These are phyloP conservation scores for Pelargonium australe DNA, from an alignment of 441 rosid genomes.

Conservation along the genomic window DNA sequence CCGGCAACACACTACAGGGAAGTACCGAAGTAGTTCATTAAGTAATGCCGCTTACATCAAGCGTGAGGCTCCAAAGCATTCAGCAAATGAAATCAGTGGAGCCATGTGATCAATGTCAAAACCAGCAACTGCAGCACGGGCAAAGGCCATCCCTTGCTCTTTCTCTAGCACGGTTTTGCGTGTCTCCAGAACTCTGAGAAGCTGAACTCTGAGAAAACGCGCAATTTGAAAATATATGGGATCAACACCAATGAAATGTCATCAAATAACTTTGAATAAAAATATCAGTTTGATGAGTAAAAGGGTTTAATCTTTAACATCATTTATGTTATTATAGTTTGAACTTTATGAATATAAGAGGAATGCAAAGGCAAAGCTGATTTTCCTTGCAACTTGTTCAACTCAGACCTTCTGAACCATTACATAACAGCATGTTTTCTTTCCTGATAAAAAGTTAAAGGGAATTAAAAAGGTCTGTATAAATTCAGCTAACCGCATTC, in stretches of 20 bases:
- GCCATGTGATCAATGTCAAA: slow-evolving; percentile 71
- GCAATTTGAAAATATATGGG: neutral
- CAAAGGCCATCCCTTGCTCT: slow-evolving; percentile 99
- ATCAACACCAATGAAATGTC: neutral
- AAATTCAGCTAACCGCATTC: neutral
- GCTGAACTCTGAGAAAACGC: slow-evolving; percentile 53
- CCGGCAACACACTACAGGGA: neutral
- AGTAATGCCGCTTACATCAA: slow-evolving; percentile 45
- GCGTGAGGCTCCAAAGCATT: slow-evolving; percentile 86
- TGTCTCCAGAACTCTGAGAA: slow-evolving; percentile 82
- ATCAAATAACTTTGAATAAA: too few species aligned
- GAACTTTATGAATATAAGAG: too few species aligned
- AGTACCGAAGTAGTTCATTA: neutral
- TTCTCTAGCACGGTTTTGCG: slow-evolving; percentile 72
- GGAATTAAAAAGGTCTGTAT: too few species aligned
- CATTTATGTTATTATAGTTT: too few species aligned
- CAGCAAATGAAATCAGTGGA: slow-evolving; percentile 68
- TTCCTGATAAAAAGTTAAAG: neutral
- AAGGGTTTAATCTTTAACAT: too few species aligned
- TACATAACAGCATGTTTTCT: too few species aligned
- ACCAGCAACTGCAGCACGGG: slow-evolving; percentile 97
- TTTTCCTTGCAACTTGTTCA: too few species aligned
- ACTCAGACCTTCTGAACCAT: neutral
- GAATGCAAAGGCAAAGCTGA: too few species aligned
- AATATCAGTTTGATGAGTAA: too few species aligned